Evolutionary conservation across 2,329 filamentous ascomycete genomes (phyloP), one percentile per base, ranked within the genome.

Genomic region (Chalara sp.): DNA sequence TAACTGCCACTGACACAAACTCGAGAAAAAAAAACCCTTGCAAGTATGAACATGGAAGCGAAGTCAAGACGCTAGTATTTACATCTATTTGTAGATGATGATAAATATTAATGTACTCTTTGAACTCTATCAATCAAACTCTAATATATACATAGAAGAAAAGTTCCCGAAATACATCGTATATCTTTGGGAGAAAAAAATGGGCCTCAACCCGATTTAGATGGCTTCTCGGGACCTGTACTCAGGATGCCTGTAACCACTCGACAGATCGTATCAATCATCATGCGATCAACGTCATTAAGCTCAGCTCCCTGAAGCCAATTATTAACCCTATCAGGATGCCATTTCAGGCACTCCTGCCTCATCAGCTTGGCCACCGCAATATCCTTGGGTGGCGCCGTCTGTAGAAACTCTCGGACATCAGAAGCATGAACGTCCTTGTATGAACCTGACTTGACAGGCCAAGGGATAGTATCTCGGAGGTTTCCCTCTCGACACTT

Each of bases 271-370:
- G 55, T 51, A 35, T 53, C 53, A 44, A 46, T 5, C 37, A 52
- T 47, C 41, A 50, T 46, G 4, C 11, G 10, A 33, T 52, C 49
- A 6, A 31, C 47, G 5, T 41, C 44, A 7, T 31, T 52, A 31
- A 54, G 11, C 29, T 44, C 13, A 1, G 8, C n/a, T 3, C 7
- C 51, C 28, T 46, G n/a, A 29, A 46, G 32, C 47, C 33, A 52
- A 4, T 39, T 37, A 29, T 32, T 5, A n/a, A 48, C 35, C 13
- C 5, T 44, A 47, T 57, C 50, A 41, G 55, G 50, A 54, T 58
- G 56, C 56, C 54, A 56, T 29, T 56, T 58, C 11, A 6, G 6
- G 29, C 49, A 52, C 44, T 58, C 56, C 33, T 48, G 50, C 32
- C 50, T 28, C 48, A 58, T 33, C 1, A 53, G 12, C 28, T 49